Percentiles rank a stretch among this genome's conserved stretches.
Evolutionary conservation across 352 stramenopile genomes (phyloP).

Genomic region (Globisporangium abappressorium): DNA sequence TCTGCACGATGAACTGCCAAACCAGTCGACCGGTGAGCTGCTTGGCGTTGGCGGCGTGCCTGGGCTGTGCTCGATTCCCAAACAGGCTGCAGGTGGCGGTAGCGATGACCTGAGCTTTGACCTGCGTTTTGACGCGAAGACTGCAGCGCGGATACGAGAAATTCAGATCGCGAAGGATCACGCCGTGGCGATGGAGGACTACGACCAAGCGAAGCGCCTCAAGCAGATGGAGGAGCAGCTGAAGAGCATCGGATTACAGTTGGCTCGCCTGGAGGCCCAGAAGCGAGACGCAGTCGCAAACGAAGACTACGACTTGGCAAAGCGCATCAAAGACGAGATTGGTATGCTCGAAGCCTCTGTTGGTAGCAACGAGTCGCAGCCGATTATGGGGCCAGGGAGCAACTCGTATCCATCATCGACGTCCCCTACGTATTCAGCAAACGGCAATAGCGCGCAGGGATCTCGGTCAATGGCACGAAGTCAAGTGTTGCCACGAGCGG

Average conservation of each 20-base stretch:
- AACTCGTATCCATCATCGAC: conserved; percentile 1
- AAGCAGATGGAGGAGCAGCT: conserved; percentile 87
- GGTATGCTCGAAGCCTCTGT: conserved; percentile 58
- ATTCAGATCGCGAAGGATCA: conserved; percentile 85
- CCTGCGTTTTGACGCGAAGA: conserved; percentile 89
- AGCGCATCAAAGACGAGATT: conserved; percentile 90
- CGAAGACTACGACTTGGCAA: conserved; percentile 92
- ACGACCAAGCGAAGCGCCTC: conserved; percentile 83
- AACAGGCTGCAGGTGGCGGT: conserved; percentile 4
- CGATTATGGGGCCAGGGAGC: conserved; percentile 31
- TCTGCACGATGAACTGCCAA: conserved; percentile 36
- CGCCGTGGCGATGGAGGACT: conserved; percentile 88
- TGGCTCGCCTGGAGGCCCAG: conserved; percentile 82
- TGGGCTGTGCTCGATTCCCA: conserved; percentile 25
- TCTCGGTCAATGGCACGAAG: conserved; percentile 23
- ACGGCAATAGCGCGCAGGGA: not conserved
- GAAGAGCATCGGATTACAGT: conserved; percentile 85
- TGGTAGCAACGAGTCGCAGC: conserved; percentile 56
- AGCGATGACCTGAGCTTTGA: conserved; percentile 72
- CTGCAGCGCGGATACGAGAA: conserved; percentile 83
- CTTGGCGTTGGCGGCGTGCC: conserved; percentile 18
- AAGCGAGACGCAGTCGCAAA: conserved; percentile 88
- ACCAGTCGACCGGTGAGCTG: conserved; percentile 41
- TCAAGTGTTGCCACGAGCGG: conserved; percentile 43
- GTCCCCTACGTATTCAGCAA: conserved; percentile 6